These are phyloP conservation scores for Paramecium primaurelia DNA, from an alignment of 73 alveolate genomes.

Conservation along the genomic window DNA sequence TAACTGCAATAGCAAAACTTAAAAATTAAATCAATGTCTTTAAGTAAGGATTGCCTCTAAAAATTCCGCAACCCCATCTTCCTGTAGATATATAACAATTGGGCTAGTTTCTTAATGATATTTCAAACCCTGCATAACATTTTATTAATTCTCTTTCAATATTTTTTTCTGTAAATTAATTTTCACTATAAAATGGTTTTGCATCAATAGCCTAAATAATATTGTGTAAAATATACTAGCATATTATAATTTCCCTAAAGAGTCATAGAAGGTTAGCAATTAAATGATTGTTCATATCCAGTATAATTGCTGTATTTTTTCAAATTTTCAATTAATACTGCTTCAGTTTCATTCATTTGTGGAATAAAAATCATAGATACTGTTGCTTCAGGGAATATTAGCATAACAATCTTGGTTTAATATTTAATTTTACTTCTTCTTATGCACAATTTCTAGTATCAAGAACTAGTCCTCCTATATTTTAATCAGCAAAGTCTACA, in stretches of 20 bases:
- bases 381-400: conserved; percentile 80
- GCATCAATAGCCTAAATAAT: conserved; percentile 78
- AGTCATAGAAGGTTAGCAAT: neutral
- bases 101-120: neutral
- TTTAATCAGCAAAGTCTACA: conserved; percentile 91
- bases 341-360: conserved; percentile 80
- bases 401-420: conserved; percentile 67
- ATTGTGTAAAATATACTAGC: neutral
- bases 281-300: conserved; percentile 80
- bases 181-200: neutral
- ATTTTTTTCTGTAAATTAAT: conserved; percentile 26
- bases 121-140: conserved; percentile 59
- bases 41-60: conserved; percentile 67
- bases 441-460: conserved; percentile 76
- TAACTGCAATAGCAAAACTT: conserved; percentile 59
- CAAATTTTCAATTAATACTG: conserved; percentile 77
- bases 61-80: conserved; percentile 85
- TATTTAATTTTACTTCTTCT: conserved; percentile 72
- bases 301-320: conserved; percentile 68
- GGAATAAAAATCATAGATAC: conserved; percentile 77
- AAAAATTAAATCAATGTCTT: conserved; percentile 68
- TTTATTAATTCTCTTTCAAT: conserved; percentile 72
- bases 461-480: conserved; percentile 95
- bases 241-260: neutral
- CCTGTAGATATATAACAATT: conserved; percentile 64